These are phyloP conservation scores for Solanum rostratum DNA, from an alignment of 257 asterid genomes.

Conservation along the genomic window DNA sequence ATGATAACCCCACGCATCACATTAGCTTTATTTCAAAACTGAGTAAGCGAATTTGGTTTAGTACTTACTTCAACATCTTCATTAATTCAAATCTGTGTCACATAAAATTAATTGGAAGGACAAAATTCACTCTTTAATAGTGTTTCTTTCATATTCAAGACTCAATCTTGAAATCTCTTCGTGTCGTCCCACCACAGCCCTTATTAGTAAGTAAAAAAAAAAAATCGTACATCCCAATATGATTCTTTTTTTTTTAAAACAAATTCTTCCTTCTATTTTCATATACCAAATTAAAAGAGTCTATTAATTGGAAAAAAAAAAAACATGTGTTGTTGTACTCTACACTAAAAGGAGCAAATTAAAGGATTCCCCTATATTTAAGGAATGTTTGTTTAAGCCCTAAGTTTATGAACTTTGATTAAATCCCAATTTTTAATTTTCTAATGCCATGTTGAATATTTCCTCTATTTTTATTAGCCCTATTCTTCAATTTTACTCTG, in stretches of 20 bases:
- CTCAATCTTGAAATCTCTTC: fast-evolving
- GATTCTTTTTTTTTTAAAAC: neutral
- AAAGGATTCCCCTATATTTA: neutral
- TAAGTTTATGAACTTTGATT: neutral
- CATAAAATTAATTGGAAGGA: neutral
- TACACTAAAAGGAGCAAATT: neutral
- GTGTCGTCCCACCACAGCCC: neutral
- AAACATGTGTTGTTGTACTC: neutral
- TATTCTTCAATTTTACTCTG: neutral
- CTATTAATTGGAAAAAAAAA: neutral
- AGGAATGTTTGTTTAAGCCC: neutral
- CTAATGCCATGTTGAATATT: neutral
- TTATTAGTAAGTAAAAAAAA: neutral
- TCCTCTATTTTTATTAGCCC: neutral
- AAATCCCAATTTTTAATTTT: neutral
- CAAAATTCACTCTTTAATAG: neutral
- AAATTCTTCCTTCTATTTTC: neutral
- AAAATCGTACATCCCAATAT: neutral
- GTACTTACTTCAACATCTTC: fast-evolving
- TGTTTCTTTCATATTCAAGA: neutral
- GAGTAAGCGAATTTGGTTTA: neutral
- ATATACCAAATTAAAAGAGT: neutral
- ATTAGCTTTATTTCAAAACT: neutral
- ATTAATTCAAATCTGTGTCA: fast-evolving
- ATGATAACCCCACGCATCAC: neutral